A percentile compares a stretch with the other conserved stretches of the same genome.
Evolutionary conservation across 2,329 filamentous ascomycete species (phyloP).

Genomic region (Alternaria sp.): DNA sequence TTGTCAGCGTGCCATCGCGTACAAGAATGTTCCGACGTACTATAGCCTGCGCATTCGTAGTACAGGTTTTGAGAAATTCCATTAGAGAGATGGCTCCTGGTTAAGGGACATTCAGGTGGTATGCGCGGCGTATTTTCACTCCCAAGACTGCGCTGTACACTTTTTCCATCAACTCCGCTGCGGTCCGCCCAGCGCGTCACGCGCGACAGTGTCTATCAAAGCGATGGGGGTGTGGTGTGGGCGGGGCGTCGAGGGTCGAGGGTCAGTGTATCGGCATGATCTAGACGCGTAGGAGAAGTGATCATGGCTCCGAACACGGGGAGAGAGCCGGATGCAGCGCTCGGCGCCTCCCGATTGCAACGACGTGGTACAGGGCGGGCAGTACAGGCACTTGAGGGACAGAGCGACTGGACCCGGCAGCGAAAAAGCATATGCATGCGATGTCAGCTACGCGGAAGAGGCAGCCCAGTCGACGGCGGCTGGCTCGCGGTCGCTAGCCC

Average conservation of each 20-base stretch:
- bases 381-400: not conserved
- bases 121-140: slow-evolving; percentile 44
- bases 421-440: not conserved
- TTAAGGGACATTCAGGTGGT: slow-evolving; percentile 49
- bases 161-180: slow-evolving; percentile 47
- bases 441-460: not conserved
- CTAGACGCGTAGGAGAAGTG: slow-evolving; percentile 17
- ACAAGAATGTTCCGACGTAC: slow-evolving; percentile 15
- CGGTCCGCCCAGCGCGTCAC: slow-evolving; percentile 15
- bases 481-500: not conserved
- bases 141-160: slow-evolving; percentile 41
- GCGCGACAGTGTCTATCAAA: slow-evolving; percentile 21
- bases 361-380: not conserved
- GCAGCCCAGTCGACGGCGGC: not conserved
- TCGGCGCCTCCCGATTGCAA: not conserved
- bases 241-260: slow-evolving; percentile 17
- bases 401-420: not conserved
- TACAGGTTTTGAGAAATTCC: slow-evolving; percentile 48
- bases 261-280: slow-evolving; percentile 33
- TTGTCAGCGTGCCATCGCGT: slow-evolving; percentile 18
- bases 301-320: slow-evolving; percentile 36
- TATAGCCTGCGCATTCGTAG: slow-evolving; percentile 49
- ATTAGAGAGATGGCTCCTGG: slow-evolving; percentile 42
- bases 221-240: slow-evolving; percentile 1
- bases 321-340: not conserved